These are phyloP conservation scores for Planoprotostelium fungivorum DNA, from an alignment of 78 protist genomes.

Conservation along the genomic window DNA sequence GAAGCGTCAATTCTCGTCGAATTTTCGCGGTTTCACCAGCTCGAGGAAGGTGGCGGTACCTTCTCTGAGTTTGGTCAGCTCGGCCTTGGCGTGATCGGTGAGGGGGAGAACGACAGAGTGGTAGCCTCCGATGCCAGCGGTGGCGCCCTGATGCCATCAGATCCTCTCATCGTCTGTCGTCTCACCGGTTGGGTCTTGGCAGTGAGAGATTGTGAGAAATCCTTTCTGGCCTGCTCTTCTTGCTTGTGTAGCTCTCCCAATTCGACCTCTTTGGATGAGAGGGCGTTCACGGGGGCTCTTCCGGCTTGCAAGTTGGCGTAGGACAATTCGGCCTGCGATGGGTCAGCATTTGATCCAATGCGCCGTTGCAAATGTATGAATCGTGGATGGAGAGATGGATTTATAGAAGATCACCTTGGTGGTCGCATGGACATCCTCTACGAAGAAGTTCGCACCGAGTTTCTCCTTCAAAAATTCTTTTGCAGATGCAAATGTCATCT, in stretches of 20 bases:
- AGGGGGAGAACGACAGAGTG: neutral
- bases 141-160: too few species aligned
- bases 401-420: neutral
- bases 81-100: neutral
- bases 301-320: neutral
- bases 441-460: neutral
- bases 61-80: neutral
- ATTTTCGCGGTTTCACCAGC: too few species aligned
- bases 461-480: neutral
- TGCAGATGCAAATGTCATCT: neutral
- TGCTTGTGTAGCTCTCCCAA: neutral
- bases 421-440: neutral
- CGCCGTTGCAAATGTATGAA: too few species aligned
- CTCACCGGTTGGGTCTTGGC: neutral
- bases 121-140: neutral
- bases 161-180: too few species aligned
- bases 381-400: too few species aligned
- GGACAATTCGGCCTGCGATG: neutral
- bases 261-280: neutral
- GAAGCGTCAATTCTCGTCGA: neutral
- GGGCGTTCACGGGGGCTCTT: neutral
- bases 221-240: constrained; percentile 2
- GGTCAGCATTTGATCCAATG: too few species aligned
- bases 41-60: neutral
- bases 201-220: neutral